A percentile compares a stretch with the other conserved stretches of the same genome.
These are phyloP conservation scores for Medicago truncatula DNA, from an alignment of 306 rosid genomes.

Conservation along the genomic window DNA sequence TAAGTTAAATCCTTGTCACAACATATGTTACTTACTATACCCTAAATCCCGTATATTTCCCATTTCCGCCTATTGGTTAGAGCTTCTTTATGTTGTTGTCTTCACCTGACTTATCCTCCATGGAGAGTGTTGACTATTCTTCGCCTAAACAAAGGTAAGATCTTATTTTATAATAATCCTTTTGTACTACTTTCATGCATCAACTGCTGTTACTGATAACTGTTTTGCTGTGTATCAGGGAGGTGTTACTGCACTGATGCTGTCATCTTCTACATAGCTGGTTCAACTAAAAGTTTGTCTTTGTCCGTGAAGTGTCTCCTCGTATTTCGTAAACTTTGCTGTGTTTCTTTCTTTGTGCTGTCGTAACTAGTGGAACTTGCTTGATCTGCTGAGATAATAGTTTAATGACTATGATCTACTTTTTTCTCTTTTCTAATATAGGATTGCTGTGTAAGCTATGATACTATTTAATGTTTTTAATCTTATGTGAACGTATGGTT, in stretches of 20 bases:
- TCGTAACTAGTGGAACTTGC: slow-evolving; percentile 22
- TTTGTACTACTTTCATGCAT: not conserved
- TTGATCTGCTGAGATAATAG: slow-evolving; percentile 20
- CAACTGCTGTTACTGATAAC: slow-evolving; percentile 20
- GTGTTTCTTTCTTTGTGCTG: slow-evolving; percentile 24
- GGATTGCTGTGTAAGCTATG: slow-evolving; percentile 16
- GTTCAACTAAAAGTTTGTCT: slow-evolving; percentile 25
- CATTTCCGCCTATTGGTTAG: slow-evolving; percentile 25
- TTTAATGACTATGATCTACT: slow-evolving; percentile 2
- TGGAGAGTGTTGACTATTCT: slow-evolving; percentile 49
- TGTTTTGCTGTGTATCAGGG: slow-evolving; percentile 49
- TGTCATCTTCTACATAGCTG: slow-evolving; percentile 29
- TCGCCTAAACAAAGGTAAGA: slow-evolving; percentile 52
- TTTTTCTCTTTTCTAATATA: not conserved
- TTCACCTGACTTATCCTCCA: slow-evolving; percentile 35
- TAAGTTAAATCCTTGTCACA: slow-evolving; percentile 44
- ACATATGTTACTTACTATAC: slow-evolving; percentile 34
- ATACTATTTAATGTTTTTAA: not conserved
- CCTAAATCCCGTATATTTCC: slow-evolving; percentile 1
- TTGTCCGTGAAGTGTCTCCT: not conserved
- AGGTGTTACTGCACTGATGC: slow-evolving; percentile 31
- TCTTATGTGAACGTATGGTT: not conserved
- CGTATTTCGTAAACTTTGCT: not conserved
- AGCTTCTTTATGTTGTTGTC: slow-evolving; percentile 28
- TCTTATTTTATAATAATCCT: not conserved